Evolutionary conservation across 345 rosid species (phyloP), one percentile per base, ranked within the genome.

Genomic region (Kandelia obovata): DNA sequence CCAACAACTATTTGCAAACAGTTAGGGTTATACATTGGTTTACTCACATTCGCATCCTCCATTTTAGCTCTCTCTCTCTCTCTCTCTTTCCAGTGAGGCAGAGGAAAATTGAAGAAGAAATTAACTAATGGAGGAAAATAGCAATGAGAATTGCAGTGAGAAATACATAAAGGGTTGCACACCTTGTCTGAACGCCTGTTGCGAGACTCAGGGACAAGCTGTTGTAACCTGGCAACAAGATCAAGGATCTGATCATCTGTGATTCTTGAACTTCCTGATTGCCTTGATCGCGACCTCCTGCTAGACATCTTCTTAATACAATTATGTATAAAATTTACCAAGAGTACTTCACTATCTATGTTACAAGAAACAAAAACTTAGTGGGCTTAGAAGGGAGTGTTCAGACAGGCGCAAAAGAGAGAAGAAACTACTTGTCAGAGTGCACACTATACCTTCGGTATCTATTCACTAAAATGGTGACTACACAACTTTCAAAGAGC

Each of bases 221-320:
- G 94, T 67, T 91, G 97, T 72, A 93, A 81, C 82, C 83, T 89
- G 63, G 89, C 70, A 64, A 93, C 91, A 66, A 93, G 97, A 79
- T 93, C 97, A 73, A 83, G 80, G 83, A 93, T 89, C 86, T 93
- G 98, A 73, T 91, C 98, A 62, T 93, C 97, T 7, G 80, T 79
- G 82, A 93, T 93, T 77, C 91, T 86, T 60, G 96, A 83, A 66
- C 78, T 67, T 39, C 88, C 85, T 39, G 93, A 81, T 66, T 82
- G 84, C 78, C 88, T 89, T 73, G 96, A 82, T 74, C 89, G 72
- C 27, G 97, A 85, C 67, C 86, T 90, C 81, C 98, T 72, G 85
- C 87, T 82, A 69, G 98, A 89, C 97, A 91, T 93, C 58, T 77
- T 71, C 6, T 6, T 21, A 4, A n/a, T 8, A 21, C 21, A 8